Evolutionary conservation across 805 yeast species (phyloP).

Genomic region (Komagataella phaffii): DNA sequence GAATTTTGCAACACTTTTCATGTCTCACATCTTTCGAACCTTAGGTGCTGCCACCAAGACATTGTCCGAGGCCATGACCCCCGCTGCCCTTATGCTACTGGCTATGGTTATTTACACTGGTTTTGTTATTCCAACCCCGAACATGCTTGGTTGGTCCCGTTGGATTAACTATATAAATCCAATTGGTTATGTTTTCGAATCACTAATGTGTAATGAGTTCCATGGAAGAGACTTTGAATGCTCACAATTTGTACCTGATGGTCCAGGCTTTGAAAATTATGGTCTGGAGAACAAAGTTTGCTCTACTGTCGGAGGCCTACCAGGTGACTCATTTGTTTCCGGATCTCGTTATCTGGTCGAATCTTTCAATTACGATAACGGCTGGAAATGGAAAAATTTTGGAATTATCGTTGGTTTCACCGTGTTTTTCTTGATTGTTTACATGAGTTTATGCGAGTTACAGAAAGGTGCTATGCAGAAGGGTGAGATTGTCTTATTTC

Average conservation of each 20-base stretch:
- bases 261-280: slow-evolving; percentile 16
- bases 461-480: slow-evolving; percentile 52
- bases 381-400: slow-evolving; percentile 70
- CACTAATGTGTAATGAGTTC: slow-evolving; percentile 47
- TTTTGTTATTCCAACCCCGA: slow-evolving; percentile 40
- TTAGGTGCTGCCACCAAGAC: slow-evolving; percentile 35
- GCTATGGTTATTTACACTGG: slow-evolving; percentile 40
- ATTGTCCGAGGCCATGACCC: slow-evolving; percentile 43
- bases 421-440: slow-evolving; percentile 38
- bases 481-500: slow-evolving; percentile 60
- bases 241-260: slow-evolving; percentile 33
- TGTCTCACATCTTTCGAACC: slow-evolving; percentile 43
- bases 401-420: slow-evolving; percentile 51
- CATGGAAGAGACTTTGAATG: slow-evolving; percentile 31
- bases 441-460: slow-evolving; percentile 40
- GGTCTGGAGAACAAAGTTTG: slow-evolving; percentile 13
- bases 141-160: slow-evolving; percentile 51
- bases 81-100: slow-evolving; percentile 35
- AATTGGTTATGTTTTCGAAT: slow-evolving; percentile 41
- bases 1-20: slow-evolving; percentile 28
- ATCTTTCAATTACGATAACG: slow-evolving; percentile 35
- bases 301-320: slow-evolving; percentile 37
- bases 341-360: slow-evolving; percentile 45
- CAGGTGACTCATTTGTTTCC: slow-evolving; percentile 37
- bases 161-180: slow-evolving; percentile 56